Evolutionary conservation across 2,329 filamentous ascomycete genomes (phyloP).

Genomic region (Phialocephala subalpina): DNA sequence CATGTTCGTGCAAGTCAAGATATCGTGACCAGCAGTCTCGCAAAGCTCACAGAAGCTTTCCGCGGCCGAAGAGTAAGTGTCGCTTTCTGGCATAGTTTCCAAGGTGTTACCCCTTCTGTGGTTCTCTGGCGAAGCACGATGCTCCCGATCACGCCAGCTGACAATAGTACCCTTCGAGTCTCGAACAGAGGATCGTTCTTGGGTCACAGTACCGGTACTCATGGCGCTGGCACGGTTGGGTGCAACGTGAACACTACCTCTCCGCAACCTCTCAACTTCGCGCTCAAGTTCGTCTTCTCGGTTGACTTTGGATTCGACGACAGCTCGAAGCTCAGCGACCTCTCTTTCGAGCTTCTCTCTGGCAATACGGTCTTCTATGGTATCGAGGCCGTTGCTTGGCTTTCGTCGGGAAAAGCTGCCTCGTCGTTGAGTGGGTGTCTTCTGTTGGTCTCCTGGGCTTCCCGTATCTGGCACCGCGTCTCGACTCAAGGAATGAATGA

Average conservation of each 20-base stretch:
- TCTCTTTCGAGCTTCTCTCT: constrained; percentile 81
- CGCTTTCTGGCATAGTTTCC: constrained; percentile 75
- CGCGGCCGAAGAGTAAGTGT: constrained; percentile 73
- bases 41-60: constrained; percentile 88
- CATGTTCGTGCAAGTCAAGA: constrained; percentile 93
- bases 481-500: constrained; percentile 93
- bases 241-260: constrained; percentile 47
- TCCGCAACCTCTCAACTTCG: constrained; percentile 74
- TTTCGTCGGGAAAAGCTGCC: constrained; percentile 30
- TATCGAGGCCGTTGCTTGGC: constrained; percentile 55
- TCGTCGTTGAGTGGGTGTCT: constrained; percentile 41
- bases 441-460: constrained; percentile 38
- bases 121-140: constrained; percentile 52
- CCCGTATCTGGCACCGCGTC: constrained; percentile 59
- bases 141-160: constrained; percentile 58
- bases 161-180: constrained; percentile 74
- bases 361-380: constrained; percentile 62
- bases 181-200: constrained; percentile 64
- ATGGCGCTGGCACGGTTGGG: constrained; percentile 61
- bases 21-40: constrained; percentile 90
- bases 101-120: constrained; percentile 60
- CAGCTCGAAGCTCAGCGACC: constrained; percentile 77
- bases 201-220: constrained; percentile 49
- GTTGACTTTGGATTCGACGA: constrained; percentile 74
- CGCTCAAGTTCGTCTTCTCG: constrained; percentile 88